A percentile compares a stretch with the other conserved stretches of the same genome.
Conservation (phyloP, 441 rosid genomes). For the Brassica balearica region DNA sequence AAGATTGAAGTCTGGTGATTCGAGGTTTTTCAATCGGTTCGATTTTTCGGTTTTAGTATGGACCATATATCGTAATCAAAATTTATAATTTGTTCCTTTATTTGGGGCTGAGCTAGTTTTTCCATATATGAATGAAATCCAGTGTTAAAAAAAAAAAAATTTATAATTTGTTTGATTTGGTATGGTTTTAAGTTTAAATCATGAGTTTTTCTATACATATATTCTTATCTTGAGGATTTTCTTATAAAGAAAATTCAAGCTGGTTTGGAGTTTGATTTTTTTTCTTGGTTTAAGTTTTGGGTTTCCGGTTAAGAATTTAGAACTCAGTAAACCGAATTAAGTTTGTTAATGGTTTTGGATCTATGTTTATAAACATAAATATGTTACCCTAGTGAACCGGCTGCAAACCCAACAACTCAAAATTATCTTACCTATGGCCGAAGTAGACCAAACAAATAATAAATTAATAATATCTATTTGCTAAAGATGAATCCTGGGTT, state of each 20-base stretch:
- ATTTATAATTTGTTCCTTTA: constrained; percentile 3
- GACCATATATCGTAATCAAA: constrained; percentile 20
- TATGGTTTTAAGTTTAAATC: constrained; percentile 11
- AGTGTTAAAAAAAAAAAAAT: too few species aligned
- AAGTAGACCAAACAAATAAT: not conserved
- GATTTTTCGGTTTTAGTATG: constrained; percentile 22
- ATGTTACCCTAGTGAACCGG: not conserved
- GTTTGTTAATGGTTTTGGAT: not conserved
- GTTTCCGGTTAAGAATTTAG: not conserved
- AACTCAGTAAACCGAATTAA: constrained; percentile 13
- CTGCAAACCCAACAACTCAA: not conserved
- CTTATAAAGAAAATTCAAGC: not conserved
- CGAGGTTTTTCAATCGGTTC: constrained; percentile 10
- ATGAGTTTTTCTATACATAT: not conserved
- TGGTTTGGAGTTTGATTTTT: constrained; percentile 4
- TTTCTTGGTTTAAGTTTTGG: constrained; percentile 19
- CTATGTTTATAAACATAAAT: not conserved
- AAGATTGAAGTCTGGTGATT: constrained; percentile 16
- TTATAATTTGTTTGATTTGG: constrained; percentile 11
- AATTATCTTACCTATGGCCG: not conserved
- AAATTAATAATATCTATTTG: not conserved
- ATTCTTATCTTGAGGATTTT: not conserved
- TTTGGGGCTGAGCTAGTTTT: too few species aligned
- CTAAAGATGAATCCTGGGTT: not conserved
- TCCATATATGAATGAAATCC: too few species aligned